Evolutionary conservation across 2,329 filamentous ascomycete species (phyloP), one percentile per base, ranked within the genome.

Genomic region (Ceratocystis destructans): DNA sequence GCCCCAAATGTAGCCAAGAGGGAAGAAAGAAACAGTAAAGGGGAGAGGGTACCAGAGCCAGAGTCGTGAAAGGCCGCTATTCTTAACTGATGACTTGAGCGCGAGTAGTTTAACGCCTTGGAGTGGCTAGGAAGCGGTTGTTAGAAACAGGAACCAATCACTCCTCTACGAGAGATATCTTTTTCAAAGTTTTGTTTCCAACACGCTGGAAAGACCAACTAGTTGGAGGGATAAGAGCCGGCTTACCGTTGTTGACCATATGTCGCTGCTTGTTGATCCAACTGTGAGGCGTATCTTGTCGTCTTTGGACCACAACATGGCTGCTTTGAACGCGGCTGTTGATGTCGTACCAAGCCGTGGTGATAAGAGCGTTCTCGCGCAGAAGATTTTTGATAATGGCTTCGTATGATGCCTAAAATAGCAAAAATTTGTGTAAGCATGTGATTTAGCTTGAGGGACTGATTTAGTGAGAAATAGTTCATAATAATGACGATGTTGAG

Each of bases 341-440:
- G 71, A 94, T 82, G 74, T 93, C 89, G 76, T 92, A 92, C 89
- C 89, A 95, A 1, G 90, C 90, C n/a, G 86, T 88, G 31, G 87
- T 80, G 71, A 95, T 90, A 73, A 94, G 81, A 48, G 82, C 82
- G 74, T 90, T 90, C 75, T 95, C 90, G 71, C 87, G 83, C 73
- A 88, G 83, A 68, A 95, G 81, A 71, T 86, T 88, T 70, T 84
- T 83, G 72, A 89, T 82, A 63, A 79, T 76, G 72, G 82, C 77
- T 61, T 84, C 82, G 69, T 75, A 75, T 65, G 79, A 77, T 55
- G 79, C 79, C 79, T 83, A 71, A n/a, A 65, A 46, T 44, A 17
- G 48, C 12, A n/a, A 28, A 55, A 1, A 33, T 37, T n/a, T 59
- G 41, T 20, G 45, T 45, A 41, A 44, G 67, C 67, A 37, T 50